Percentiles rank a stretch among this genome's conserved stretches.
Conservation (phyloP, 345 rosid species). For the Ceriops tagal region DNA sequence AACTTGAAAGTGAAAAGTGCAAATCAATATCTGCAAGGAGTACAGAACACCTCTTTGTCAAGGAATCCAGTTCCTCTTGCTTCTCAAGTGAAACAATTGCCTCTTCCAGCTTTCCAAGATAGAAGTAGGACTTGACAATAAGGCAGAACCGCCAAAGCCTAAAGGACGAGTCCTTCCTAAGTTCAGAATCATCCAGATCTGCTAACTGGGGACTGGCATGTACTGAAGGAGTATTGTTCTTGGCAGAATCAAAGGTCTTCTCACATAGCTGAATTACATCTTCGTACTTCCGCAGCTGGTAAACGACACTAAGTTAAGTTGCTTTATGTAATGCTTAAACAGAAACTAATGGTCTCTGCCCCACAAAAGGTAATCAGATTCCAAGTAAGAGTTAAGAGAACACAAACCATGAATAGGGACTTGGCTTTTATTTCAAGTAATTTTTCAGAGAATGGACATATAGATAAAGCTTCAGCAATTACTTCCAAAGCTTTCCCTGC, state of each 20-base stretch:
- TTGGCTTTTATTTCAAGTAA: constrained; percentile 77
- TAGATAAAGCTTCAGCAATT: constrained; percentile 59
- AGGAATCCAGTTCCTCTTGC: constrained; percentile 39
- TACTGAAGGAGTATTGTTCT: constrained; percentile 45
- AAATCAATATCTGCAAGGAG: constrained; percentile 3
- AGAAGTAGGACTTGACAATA: constrained; percentile 69
- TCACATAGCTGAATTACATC: constrained; percentile 81
- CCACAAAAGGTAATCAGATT: neutral
- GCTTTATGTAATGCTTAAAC: constrained; percentile 7
- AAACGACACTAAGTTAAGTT: constrained; percentile 25
- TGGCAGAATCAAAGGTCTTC: constrained; percentile 70
- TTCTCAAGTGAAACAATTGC: constrained; percentile 66
- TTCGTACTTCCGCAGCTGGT: constrained; percentile 76
- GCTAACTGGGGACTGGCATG: constrained; percentile 25
- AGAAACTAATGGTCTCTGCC: neutral
- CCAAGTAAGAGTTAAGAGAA: constrained; percentile 8
- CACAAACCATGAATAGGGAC: constrained; percentile 64
- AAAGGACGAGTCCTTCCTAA: constrained; percentile 40
- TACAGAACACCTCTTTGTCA: constrained; percentile 36
- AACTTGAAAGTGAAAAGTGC: neutral
- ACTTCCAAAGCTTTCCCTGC: constrained; percentile 58
- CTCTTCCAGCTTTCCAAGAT: constrained; percentile 87
- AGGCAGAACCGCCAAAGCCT: constrained; percentile 64
- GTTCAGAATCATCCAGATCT: constrained; percentile 38
- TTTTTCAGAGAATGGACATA: constrained; percentile 68